phyloP scores from a whole-genome alignment of 2,329 filamentous ascomycete genomes.

The Rhexocercosporidium sp. region DNA sequence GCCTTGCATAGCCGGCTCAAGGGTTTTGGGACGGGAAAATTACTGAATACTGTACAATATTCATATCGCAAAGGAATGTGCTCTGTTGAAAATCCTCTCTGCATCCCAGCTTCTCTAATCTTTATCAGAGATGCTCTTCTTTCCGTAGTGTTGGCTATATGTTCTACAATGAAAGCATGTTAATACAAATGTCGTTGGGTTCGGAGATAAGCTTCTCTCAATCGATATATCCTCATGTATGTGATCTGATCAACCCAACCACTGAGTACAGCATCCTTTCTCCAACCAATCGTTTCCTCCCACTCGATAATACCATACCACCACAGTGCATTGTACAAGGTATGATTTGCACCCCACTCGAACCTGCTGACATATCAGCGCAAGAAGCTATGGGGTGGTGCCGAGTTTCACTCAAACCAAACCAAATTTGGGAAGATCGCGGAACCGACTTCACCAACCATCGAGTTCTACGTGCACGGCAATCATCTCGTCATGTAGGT shows the following conservation, averaged over 20 bases:
- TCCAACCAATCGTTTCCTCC: background rate
- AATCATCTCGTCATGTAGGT: background rate
- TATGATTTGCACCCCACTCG: background rate
- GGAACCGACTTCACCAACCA: background rate
- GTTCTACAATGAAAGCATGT: too few relatives aligned
- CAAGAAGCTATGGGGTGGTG: background rate
- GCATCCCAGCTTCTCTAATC: background rate
- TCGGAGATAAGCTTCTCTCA: too few relatives aligned
- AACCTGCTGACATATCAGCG: conserved; percentile 15
- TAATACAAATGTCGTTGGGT: too few relatives aligned
- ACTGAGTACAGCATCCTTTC: background rate
- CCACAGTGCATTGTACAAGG: background rate
- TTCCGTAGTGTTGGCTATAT: background rate
- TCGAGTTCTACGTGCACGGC: background rate
- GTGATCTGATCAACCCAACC: background rate
- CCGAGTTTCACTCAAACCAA: background rate
- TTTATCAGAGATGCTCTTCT: background rate
- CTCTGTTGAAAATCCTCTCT: background rate
- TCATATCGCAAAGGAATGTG: background rate
- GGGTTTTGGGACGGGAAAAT: background rate
- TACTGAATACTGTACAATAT: conserved; percentile 3
- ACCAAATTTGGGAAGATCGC: conserved; percentile 5
- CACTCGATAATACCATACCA: background rate
- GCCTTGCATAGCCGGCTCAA: conserved; percentile 1
- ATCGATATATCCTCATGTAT: background rate